phyloP scores from a whole-genome alignment of 805 yeast genomes.

The Kuraishia floccosa region DNA sequence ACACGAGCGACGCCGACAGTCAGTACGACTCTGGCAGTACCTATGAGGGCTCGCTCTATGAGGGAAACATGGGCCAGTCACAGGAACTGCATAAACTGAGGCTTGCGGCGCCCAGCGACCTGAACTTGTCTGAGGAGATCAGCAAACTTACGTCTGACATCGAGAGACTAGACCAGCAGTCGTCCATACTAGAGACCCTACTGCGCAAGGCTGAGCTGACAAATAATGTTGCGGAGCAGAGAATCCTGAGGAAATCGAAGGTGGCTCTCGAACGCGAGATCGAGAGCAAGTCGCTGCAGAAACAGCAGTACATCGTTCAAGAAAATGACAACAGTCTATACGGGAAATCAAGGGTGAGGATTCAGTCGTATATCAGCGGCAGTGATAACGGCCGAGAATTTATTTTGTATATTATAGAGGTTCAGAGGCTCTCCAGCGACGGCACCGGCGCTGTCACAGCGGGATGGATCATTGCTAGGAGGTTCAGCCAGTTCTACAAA shows the following conservation, averaged over 20 bases:
- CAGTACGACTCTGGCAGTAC: not conserved
- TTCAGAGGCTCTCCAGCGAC: constrained; percentile 34
- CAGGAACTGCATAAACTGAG: constrained; percentile 23
- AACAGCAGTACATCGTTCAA: constrained; percentile 74
- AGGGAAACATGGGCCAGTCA: constrained; percentile 11
- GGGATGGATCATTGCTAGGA: constrained; percentile 84
- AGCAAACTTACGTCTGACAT: constrained; percentile 45
- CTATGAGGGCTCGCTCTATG: too few relatives aligned
- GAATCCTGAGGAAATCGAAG: constrained; percentile 58
- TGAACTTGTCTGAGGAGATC: constrained; percentile 59
- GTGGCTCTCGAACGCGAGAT: constrained; percentile 60
- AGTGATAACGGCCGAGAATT: constrained; percentile 49
- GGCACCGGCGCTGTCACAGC: constrained; percentile 36
- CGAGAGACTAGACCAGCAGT: constrained; percentile 47
- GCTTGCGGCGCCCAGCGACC: constrained; percentile 59
- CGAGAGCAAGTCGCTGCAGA: constrained; percentile 59
- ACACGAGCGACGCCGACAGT: constrained; percentile 1
- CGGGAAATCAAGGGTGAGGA: constrained; percentile 47
- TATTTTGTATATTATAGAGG: constrained; percentile 66
- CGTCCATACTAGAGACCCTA: constrained; percentile 53
- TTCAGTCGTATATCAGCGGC: constrained; percentile 44
- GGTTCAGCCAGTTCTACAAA: constrained; percentile 75
- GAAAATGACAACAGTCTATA: constrained; percentile 71
- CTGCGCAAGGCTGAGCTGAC: constrained; percentile 77
- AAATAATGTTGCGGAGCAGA: constrained; percentile 58